A percentile compares a stretch with the other conserved stretches of the same genome.
These are phyloP conservation scores for Tylopilus plumbeoviolaceoides DNA, from an alignment of 768 basidiomycete genomes.

Conservation along the genomic window DNA sequence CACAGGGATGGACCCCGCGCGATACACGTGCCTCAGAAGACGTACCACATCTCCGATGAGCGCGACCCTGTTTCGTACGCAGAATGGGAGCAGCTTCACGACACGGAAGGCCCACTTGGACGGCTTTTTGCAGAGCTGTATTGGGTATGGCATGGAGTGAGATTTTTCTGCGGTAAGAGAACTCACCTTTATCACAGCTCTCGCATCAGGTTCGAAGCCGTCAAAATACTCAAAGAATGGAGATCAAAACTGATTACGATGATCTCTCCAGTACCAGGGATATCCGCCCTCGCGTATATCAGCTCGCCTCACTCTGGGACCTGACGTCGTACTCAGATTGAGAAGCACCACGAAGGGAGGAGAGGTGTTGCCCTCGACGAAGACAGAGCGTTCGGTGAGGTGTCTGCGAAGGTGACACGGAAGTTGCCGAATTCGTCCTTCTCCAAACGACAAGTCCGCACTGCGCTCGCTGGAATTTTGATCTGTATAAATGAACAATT, in stretches of 20 bases:
- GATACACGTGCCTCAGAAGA: not conserved
- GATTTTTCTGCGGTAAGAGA: not conserved
- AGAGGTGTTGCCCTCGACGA: too few relatives aligned
- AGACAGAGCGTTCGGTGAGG: too few relatives aligned
- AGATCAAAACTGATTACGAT: slow-evolving; percentile 15
- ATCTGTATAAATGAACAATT: not conserved
- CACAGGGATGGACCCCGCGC: too few relatives aligned
- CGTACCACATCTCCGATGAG: slow-evolving; percentile 49
- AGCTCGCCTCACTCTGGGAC: slow-evolving; percentile 9
- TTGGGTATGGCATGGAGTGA: not conserved
- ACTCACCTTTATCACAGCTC: slow-evolving; percentile 26
- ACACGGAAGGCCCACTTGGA: slow-evolving; percentile 44
- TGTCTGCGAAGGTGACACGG: too few relatives aligned
- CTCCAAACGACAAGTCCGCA: too few relatives aligned
- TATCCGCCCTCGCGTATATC: slow-evolving; percentile 33
- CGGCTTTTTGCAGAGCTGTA: slow-evolving; percentile 34
- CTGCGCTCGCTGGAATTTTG: not conserved
- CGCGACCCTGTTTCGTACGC: slow-evolving; percentile 37
- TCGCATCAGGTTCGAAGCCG: slow-evolving; percentile 36
- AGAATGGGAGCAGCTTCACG: slow-evolving; percentile 38
- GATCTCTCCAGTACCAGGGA: slow-evolving; percentile 22
- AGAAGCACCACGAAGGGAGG: not conserved
- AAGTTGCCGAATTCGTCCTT: too few relatives aligned
- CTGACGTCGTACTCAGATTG: not conserved
- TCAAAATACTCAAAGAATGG: slow-evolving; percentile 14